Base-by-base conservation (phyloP, 257 asterid genomes). In the Euphrasia confusa region DNA sequence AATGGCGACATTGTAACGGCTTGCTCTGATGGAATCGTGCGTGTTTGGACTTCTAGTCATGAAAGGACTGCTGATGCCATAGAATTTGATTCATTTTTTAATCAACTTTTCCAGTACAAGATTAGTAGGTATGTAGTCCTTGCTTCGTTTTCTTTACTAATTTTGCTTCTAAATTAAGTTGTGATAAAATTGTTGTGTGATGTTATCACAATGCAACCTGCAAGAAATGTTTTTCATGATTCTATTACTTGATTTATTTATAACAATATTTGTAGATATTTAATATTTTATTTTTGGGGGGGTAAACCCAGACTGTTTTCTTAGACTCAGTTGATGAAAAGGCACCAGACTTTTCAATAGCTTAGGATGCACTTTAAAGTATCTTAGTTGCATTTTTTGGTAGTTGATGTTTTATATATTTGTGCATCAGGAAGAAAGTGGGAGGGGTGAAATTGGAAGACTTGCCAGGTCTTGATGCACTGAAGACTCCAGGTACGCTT, bases 361-460 rank as follows among this genome's bases (percentile, higher is more conserved):
- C 54, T 63, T 55, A 58, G 58, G 61, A 72, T 32, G 35, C 49
- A 32, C 35, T 44, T 59, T 12, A n/a, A 55, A 21, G 24, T 49
- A 61, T 48, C 26, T 67, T 63, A 17, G 37, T 21, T 26, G 8
- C 47, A 59, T 8, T 21, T 64, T 56, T 49, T 44, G 18, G 54
- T 7, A 28, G 60, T 56, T 49, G 24, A 21, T 52, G 27, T 59
- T 37, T 65, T 24, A 21, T 66, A 62, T 73, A 66, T 42, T 70
- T 76, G 44, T 62, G 64, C 74, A 56, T 48, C 74, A 93, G 99
- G 90, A 93, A 93, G 72, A 87, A 76, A 77, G 99, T 89, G 69
- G 97, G 99, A 15, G 97, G 97, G 56, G 64, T 93, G 79, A 87
- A 93, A 77, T 76, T 93, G 83, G 87, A 93, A 69, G 99, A 87